Percentiles rank a stretch among this genome's conserved stretches.
phyloP scores from a whole-genome alignment of 1,284 basidiomycete genomes.

The Ceratobasidium sp. region DNA sequence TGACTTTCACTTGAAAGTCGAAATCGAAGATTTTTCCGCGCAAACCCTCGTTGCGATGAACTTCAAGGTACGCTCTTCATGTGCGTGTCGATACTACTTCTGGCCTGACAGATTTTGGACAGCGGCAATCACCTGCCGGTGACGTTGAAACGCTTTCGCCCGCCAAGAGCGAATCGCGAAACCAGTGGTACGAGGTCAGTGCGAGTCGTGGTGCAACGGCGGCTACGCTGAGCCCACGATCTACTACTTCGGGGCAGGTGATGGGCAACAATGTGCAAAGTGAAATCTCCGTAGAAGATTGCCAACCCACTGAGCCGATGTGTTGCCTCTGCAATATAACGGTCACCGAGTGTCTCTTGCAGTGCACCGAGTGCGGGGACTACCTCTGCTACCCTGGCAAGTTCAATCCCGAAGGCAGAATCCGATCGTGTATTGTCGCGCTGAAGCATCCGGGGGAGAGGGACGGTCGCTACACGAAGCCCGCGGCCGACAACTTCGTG shows the following conservation, averaged over 20 bases:
- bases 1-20: constrained; percentile 7
- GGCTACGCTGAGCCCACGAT: no score
- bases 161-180: neutral
- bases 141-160: neutral
- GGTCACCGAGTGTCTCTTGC: neutral
- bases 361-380: neutral
- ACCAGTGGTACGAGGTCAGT: constrained; percentile 29
- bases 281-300: neutral
- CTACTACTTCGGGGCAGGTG: neutral
- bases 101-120: neutral
- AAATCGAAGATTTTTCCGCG: neutral
- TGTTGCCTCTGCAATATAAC: constrained; percentile 1
- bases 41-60: no score
- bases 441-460: no score
- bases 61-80: no score
- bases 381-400: constrained; percentile 16
- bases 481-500: neutral
- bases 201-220: no score
- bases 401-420: neutral
- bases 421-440: neutral
- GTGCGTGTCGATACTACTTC: neutral
- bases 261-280: neutral
- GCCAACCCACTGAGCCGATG: neutral
- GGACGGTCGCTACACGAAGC: neutral
- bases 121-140: no score